These are phyloP conservation scores for Musa acuminata DNA, from an alignment of 176 grass and related monocot species.

Conservation along the genomic window DNA sequence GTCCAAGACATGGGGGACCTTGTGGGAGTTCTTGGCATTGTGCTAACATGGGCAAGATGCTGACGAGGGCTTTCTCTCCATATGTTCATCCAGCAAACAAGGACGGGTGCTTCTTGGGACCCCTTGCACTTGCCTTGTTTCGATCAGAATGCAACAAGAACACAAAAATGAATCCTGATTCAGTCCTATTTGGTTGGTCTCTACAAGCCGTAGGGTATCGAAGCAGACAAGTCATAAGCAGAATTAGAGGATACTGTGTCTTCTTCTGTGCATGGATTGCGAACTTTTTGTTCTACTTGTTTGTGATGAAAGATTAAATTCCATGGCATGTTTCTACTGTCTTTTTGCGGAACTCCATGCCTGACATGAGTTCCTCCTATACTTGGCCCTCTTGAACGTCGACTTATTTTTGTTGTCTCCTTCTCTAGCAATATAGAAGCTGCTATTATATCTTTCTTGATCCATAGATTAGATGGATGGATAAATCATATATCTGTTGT, in stretches of 20 bases:
- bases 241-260: background rate
- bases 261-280: background rate
- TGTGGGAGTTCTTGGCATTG: background rate
- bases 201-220: no score
- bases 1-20: background rate
- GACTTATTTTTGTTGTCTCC: background rate
- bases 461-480: background rate
- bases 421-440: background rate
- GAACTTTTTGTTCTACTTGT: background rate
- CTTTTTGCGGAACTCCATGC: background rate
- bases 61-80: no score
- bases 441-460: background rate
- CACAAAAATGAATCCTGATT: no score
- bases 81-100: no score
- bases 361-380: background rate
- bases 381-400: background rate
- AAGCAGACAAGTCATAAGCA: background rate
- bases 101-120: no score
- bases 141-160: no score
- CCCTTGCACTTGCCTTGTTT: no score
- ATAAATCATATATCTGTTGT: no score
- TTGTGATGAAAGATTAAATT: background rate
- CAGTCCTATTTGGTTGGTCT: no score
- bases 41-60: no score
- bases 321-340: background rate